Evolutionary conservation across 345 rosid genomes (phyloP).

Genomic region (Populus ilicifolia): DNA sequence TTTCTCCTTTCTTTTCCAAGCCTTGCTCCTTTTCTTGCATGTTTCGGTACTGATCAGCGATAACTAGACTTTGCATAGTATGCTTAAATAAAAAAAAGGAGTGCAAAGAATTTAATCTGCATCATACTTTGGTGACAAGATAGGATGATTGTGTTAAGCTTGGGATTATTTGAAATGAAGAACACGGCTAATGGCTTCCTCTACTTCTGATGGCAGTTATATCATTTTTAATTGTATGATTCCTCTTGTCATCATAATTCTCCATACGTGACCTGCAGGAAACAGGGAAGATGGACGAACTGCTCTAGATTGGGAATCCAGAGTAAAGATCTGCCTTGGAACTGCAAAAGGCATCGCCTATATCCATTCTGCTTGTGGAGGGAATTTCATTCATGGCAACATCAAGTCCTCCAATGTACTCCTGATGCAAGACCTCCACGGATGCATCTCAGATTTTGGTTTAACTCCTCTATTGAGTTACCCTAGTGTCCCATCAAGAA

Average conservation of each 20-base stretch:
- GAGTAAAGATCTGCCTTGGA: slow-evolving; percentile 65
- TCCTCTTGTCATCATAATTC: neutral
- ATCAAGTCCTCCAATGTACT: slow-evolving; percentile 78
- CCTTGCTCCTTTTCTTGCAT: no score
- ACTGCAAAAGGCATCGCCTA: slow-evolving; percentile 71
- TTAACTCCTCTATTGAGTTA: slow-evolving; percentile 54
- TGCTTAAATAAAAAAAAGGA: no score
- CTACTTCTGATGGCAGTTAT: neutral
- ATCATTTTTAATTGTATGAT: neutral
- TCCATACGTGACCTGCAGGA: slow-evolving; percentile 30
- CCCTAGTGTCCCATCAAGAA: slow-evolving; percentile 52
- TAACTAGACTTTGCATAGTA: no score
- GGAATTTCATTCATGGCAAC: slow-evolving; percentile 67
- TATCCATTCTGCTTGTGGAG: slow-evolving; percentile 59
- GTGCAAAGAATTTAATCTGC: no score
- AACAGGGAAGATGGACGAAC: slow-evolving; percentile 43
- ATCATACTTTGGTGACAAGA: no score
- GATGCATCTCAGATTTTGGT: slow-evolving; percentile 70
- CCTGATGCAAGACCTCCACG: slow-evolving; percentile 49
- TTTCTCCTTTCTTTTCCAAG: neutral
- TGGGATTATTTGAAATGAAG: neutral
- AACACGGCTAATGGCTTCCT: neutral
- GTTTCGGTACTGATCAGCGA: no score
- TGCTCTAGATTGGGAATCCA: slow-evolving; percentile 65
- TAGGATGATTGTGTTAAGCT: no score